Evolutionary conservation across 305 asterid species (phyloP).

Genomic region (Fraxinus sp.): DNA sequence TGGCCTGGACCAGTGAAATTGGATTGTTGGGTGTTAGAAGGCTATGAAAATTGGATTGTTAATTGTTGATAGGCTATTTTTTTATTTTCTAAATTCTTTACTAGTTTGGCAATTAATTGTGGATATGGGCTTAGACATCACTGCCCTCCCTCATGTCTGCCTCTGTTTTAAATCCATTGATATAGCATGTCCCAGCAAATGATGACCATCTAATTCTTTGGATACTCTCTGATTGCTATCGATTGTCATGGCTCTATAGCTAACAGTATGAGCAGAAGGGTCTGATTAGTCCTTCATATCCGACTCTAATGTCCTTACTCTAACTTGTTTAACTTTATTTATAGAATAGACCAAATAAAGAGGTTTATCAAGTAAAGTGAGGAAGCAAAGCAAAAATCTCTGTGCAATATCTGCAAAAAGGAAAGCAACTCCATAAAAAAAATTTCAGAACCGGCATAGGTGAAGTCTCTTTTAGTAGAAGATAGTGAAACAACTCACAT

Average conservation of each 20-base stretch:
- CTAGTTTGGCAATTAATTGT: no score
- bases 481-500: slow-evolving; percentile 47
- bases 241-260: slow-evolving; percentile 19
- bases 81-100: no score
- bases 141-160: slow-evolving; percentile 66
- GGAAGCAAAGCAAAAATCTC: no score
- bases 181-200: slow-evolving; percentile 34
- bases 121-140: no score
- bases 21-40: no score
- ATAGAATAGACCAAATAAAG: slow-evolving; percentile 83
- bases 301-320: slow-evolving; percentile 85
- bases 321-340: slow-evolving; percentile 88
- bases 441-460: no score
- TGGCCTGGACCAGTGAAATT: no score
- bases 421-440: no score
- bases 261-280: slow-evolving; percentile 33
- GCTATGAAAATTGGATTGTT: no score
- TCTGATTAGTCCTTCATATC: slow-evolving; percentile 67
- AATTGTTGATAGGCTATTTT: no score
- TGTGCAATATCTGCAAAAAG: no score
- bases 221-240: slow-evolving; percentile 35
- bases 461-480: neutral
- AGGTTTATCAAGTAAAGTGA: slow-evolving; percentile 79
- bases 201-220: slow-evolving; percentile 45
- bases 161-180: slow-evolving; percentile 49